A percentile compares a stretch with the other conserved stretches of the same genome.
phyloP scores from a whole-genome alignment of 2,329 filamentous ascomycete genomes.

The Hymenoscyphus infarciens region DNA sequence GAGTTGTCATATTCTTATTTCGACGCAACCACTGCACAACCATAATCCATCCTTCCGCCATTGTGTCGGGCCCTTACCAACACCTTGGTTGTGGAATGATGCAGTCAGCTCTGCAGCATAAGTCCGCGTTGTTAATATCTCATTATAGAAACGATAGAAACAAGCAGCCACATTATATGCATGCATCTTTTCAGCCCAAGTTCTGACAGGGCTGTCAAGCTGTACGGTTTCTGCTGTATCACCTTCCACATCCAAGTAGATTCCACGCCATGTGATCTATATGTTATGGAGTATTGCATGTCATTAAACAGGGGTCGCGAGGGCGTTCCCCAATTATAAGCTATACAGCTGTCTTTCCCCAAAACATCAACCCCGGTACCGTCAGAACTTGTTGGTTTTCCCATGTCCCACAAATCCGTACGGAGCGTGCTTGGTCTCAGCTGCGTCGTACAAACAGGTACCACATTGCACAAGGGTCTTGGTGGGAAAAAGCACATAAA shows the following conservation, averaged over 20 bases:
- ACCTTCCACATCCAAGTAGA: background rate
- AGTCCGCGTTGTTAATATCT: background rate
- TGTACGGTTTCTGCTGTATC: background rate
- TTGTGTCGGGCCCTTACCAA: background rate
- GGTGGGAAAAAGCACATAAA: constrained; percentile 2
- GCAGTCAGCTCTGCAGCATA: background rate
- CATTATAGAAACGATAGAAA: constrained; percentile 1
- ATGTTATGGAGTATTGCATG: background rate
- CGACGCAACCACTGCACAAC: background rate
- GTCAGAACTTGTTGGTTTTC: background rate
- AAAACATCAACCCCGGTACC: background rate
- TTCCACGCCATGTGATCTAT: background rate
- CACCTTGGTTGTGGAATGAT: background rate
- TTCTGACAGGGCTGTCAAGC: constrained; percentile 1
- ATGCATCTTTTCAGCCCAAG: background rate
- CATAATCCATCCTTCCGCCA: background rate
- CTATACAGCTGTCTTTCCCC: background rate
- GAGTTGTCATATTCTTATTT: background rate
- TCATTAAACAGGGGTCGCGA: background rate
- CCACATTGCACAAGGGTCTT: background rate
- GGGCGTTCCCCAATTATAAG: background rate
- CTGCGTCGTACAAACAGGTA: background rate
- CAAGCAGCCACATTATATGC: background rate
- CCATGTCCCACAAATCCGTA: background rate
- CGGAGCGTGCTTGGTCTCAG: background rate